Base-by-base conservation (phyloP, 2,329 filamentous ascomycete genomes). In the Diaporthe sp. region DNA sequence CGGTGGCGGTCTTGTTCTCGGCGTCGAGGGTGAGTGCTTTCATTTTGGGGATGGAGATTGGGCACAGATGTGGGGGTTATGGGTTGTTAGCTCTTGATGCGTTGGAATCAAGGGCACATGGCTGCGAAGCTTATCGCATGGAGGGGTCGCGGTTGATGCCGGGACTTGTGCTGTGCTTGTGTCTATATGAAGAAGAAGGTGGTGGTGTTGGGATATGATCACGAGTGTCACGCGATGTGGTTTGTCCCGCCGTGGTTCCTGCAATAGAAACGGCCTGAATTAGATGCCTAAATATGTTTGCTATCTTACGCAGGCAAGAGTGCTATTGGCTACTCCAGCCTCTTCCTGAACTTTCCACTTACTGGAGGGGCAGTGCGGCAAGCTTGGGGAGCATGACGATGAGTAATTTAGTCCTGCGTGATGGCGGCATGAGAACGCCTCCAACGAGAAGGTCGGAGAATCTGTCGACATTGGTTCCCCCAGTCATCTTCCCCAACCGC, bases 21-120 rank as follows among this genome's bases (percentile, higher is more conserved):
- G 75, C 75, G 44, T 76, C 71, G 65, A 78, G 75, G 65, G 74
- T 47, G 22, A 78, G 74, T 42, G 75, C 75, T 34, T 74, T 78
- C 76, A 77, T 76, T 34, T 42, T 68, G 12, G n/a, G 34, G 17
- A 22, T 25, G 15, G 3, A 39, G 12, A 39, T 22, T 31, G 39
- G 8, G 13, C 10, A 31, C 4, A 20, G n/a, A 28, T 31, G 31
- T n/a, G 7, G 13, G n/a, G 31, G 15, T 25, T 5, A 2, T 34
- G n/a, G 22, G 8, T n/a, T 28, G n/a, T 28, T 28, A 37, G 28
- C 51, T 72, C 34, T 37, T 4, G 42, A 22, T 34, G 68, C 20
- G 37, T 25, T n/a, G 37, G 3, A 22, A n/a, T 72, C 28, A 37
- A 53, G 47, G 13, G 47, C 65, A 20, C 47, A 68, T 53, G 8